Evolutionary conservation across 2,329 filamentous ascomycete species (phyloP).

Genomic region (Samsoniella hepiali): DNA sequence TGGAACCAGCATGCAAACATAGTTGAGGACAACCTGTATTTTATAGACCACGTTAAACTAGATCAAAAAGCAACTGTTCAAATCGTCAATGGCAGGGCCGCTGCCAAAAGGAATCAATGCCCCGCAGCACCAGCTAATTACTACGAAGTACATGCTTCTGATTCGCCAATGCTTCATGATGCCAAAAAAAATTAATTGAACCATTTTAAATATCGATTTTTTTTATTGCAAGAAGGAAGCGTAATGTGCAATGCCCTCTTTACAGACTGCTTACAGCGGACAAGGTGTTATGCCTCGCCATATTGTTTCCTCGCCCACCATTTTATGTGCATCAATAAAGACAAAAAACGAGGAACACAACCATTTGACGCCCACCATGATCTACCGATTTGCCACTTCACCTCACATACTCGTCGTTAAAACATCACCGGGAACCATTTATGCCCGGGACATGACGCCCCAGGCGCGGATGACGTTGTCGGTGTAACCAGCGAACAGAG

Average conservation of each 20-base stretch:
- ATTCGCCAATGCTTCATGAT: background rate
- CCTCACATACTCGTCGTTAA: slow-evolving; percentile 26
- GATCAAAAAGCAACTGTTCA: background rate
- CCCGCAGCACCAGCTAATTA: too few relatives aligned
- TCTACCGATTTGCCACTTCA: slow-evolving; percentile 33
- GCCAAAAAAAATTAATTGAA: background rate
- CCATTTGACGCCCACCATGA: slow-evolving; percentile 46
- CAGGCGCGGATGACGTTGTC: slow-evolving; percentile 98
- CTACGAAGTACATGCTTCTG: background rate
- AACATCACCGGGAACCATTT: slow-evolving; percentile 35
- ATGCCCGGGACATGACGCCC: slow-evolving; percentile 95
- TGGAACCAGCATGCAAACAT: background rate
- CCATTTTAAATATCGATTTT: slow-evolving; percentile 24
- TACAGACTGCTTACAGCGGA: slow-evolving; percentile 37
- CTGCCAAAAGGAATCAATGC: too few relatives aligned
- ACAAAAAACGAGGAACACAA: slow-evolving; percentile 44
- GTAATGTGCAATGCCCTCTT: slow-evolving; percentile 38
- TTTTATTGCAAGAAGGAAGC: slow-evolving; percentile 40
- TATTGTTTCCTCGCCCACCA: slow-evolving; percentile 32
- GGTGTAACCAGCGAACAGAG: slow-evolving; percentile 98
- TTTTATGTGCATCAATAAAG: slow-evolving; percentile 39
- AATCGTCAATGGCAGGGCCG: background rate
- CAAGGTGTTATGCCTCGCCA: slow-evolving; percentile 38
- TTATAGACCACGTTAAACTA: background rate
- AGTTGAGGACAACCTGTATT: background rate